Evolutionary conservation across 2,329 filamentous ascomycete species (phyloP).

Genomic region (Trichoderma lentiforme): DNA sequence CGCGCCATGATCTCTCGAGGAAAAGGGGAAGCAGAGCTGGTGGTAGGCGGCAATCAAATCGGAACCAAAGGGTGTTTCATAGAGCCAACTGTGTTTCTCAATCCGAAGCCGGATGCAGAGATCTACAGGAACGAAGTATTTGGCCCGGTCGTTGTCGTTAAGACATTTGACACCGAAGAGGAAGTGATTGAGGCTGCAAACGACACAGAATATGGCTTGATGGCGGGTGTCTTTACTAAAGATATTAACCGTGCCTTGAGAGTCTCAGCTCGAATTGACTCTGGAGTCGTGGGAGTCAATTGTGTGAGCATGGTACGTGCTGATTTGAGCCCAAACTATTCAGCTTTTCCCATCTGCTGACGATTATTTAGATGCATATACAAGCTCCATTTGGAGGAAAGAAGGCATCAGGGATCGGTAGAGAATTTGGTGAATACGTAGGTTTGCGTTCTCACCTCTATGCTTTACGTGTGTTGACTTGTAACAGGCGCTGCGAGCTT

Average conservation of each 20-base stretch:
- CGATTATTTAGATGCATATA: background rate
- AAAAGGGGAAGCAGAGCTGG: conserved; percentile 37
- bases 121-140: conserved; percentile 62
- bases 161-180: conserved; percentile 36
- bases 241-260: conserved; percentile 46
- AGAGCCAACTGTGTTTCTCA: conserved; percentile 28
- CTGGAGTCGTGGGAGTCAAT: conserved; percentile 60
- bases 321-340: background rate
- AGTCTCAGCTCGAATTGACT: conserved; percentile 51
- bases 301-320: conserved; percentile 28
- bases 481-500: background rate
- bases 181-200: conserved; percentile 34
- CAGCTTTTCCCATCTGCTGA: background rate
- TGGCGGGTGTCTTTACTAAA: conserved; percentile 54
- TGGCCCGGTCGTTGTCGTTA: conserved; percentile 59
- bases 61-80: conserved; percentile 26
- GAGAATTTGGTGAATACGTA: background rate
- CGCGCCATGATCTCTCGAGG: conserved; percentile 41
- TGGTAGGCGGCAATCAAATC: conserved; percentile 17
- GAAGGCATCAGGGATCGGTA: background rate
- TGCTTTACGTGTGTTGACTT: background rate
- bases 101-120: conserved; percentile 30
- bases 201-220: conserved; percentile 53
- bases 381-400: conserved; percentile 9
- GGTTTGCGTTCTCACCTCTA: background rate